Evolutionary conservation across 352 stramenopile genomes (phyloP), one percentile per base, ranked within the genome.

Genomic region (Phytopythium ostracodes): DNA sequence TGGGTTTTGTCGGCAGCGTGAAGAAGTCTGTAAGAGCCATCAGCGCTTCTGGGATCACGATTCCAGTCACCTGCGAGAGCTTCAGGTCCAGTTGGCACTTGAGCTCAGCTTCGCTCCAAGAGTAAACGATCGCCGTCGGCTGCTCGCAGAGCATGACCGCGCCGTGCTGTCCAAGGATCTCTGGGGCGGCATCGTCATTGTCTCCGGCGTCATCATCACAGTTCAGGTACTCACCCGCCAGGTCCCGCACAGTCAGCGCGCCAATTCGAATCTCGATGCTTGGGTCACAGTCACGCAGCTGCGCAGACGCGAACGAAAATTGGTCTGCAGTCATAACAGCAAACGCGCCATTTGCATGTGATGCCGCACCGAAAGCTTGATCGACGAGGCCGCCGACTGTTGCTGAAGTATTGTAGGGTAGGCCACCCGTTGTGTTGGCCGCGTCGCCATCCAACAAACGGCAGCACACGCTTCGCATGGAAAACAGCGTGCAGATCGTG

Each of bases 401-500:
- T 5, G 35, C 5, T 24, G 29, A n/a, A 18, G 31, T 12, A 3
- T 17, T 29, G 33, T 8, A 20, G n/a, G 5, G 10, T 58, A 10
- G 4, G 9, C 11, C 17, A 6, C 7, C 10, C 7, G 53, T 3
- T 24, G 20, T 9, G 15, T 27, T 33, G n/a, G 27, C 35, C 24
- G n/a, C n/a, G 1, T 60, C 44, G n/a, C 77, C 71, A 53, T 77
- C 56, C 22, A 76, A 71, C 27, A 94, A 61, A 29, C 79, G 43
- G 44, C 85, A 85, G 11, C 63, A 61, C 17, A 92, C 62, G 12
- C 67, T 69, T 24, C 81, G 63, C 77, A 92, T 93, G 15, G 70
- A 63, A 51, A 92, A 92, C 15, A 64, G 53, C 52, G 91, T 63
- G 15, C 77, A 46, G 57, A 94, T 76, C 60, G 86, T 94, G 33